Conservation (phyloP, 1,139 yeast genomes). For the Schizosaccharomyces versatilis region DNA sequence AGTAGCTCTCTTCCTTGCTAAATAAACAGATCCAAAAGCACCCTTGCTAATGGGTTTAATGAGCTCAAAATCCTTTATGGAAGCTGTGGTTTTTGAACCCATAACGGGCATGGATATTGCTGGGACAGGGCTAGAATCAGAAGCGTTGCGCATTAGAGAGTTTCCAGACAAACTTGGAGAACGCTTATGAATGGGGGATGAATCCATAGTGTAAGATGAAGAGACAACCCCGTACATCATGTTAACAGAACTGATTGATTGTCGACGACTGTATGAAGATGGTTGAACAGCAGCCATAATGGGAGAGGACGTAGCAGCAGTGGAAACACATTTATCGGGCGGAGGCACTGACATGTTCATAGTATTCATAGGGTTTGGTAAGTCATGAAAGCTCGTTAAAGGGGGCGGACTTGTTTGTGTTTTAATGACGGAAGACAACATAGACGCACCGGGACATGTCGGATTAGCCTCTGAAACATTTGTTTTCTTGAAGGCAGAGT, state of each 20-base stretch:
- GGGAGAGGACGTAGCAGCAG: no score
- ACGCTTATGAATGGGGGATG: background rate
- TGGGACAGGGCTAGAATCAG: no score
- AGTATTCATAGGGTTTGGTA: background rate
- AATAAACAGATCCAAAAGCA: conserved; percentile 86
- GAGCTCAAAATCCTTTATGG: conserved; percentile 72
- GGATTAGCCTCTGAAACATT: background rate
- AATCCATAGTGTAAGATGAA: background rate
- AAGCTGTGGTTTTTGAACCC: conserved; percentile 13
- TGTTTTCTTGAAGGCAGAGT: background rate
- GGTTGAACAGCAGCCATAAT: no score
- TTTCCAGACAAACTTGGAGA: background rate
- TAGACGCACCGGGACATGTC: background rate
- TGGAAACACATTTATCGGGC: no score
- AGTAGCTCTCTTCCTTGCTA: conserved; percentile 61
- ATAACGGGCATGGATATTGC: no score
- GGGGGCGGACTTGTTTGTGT: background rate
- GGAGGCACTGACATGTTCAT: background rate
- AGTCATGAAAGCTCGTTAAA: background rate
- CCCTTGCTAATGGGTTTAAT: conserved; percentile 89
- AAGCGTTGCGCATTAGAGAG: no score
- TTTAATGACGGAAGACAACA: background rate
- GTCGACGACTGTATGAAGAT: background rate
- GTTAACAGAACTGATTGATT: background rate
- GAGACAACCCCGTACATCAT: background rate